Conservation (phyloP, 257 asterid genomes). For the Solanum peruvianum region DNA sequence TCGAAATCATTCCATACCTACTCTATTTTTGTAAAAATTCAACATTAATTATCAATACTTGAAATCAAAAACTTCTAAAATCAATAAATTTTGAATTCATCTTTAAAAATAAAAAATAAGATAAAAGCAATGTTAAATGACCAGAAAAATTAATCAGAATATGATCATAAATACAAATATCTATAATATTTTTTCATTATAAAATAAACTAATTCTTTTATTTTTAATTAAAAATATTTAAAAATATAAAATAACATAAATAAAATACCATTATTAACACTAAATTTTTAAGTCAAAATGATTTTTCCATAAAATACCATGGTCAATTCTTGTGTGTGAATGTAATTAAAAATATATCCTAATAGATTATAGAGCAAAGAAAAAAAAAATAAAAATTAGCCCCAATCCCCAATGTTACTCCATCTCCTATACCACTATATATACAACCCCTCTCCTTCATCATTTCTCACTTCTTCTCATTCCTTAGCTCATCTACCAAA, state of each 20-base stretch:
- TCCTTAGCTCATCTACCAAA: not conserved
- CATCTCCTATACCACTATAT: slow-evolving; percentile 22
- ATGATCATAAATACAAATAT: too few species aligned
- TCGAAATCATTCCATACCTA: not conserved
- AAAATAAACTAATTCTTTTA: too few species aligned
- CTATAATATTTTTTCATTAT: too few species aligned
- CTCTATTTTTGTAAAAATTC: not conserved
- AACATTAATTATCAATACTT: not conserved
- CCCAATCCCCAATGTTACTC: not conserved
- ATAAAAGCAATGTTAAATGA: too few species aligned
- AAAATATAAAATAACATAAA: too few species aligned
- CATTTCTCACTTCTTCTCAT: not conserved
- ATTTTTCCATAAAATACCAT: not conserved
- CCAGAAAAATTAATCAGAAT: too few species aligned
- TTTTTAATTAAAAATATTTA: too few species aligned
- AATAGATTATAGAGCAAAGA: not conserved
- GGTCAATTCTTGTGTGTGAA: not conserved
- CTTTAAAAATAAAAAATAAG: not conserved
- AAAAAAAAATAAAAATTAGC: not conserved
- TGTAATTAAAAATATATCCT: not conserved
- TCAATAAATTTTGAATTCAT: not conserved
- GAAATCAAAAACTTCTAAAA: not conserved
- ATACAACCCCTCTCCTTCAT: not conserved
- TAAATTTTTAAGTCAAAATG: too few species aligned
- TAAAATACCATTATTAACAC: too few species aligned